Conservation (phyloP, 768 basidiomycete species). For the Podaxis sp. region DNA sequence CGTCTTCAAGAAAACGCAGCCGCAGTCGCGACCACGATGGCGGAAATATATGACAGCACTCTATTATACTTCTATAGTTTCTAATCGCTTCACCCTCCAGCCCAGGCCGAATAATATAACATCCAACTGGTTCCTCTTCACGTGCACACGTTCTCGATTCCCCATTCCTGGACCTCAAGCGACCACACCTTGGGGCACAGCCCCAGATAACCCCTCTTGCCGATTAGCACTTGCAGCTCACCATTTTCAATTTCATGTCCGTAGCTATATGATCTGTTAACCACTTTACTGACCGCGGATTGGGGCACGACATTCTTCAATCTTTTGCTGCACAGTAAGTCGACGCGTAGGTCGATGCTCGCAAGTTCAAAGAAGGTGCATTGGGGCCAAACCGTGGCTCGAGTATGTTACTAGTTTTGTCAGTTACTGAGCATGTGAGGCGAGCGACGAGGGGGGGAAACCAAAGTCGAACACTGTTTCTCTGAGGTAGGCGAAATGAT, state of each 20-base stretch:
- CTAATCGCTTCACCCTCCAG: background rate
- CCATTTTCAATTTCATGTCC: constrained; percentile 82
- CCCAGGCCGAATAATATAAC: background rate
- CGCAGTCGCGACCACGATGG: background rate
- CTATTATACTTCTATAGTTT: background rate
- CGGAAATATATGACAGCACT: background rate
- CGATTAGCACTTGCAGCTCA: constrained; percentile 35
- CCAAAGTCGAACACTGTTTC: constrained; percentile 70
- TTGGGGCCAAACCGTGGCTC: constrained; percentile 65
- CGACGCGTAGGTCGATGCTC: constrained; percentile 66
- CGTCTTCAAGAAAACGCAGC: background rate
- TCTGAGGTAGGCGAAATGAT: constrained; percentile 86
- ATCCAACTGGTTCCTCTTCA: background rate
- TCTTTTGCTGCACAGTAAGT: constrained; percentile 51
- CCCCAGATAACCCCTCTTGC: constrained; percentile 6
- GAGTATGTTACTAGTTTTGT: constrained; percentile 34
- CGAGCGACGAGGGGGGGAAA: constrained; percentile 20
- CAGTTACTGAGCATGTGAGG: background rate
- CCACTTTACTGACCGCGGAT: constrained; percentile 60
- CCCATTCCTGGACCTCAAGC: constrained; percentile 21
- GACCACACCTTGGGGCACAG: constrained; percentile 24
- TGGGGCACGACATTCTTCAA: constrained; percentile 43
- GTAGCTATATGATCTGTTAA: constrained; percentile 80
- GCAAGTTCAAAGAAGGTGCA: constrained; percentile 69
- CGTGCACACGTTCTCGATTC: constrained; percentile 3